These are phyloP conservation scores for Fomitopsis schrenkii DNA, from an alignment of 1,284 basidiomycete species.

Conservation along the genomic window DNA sequence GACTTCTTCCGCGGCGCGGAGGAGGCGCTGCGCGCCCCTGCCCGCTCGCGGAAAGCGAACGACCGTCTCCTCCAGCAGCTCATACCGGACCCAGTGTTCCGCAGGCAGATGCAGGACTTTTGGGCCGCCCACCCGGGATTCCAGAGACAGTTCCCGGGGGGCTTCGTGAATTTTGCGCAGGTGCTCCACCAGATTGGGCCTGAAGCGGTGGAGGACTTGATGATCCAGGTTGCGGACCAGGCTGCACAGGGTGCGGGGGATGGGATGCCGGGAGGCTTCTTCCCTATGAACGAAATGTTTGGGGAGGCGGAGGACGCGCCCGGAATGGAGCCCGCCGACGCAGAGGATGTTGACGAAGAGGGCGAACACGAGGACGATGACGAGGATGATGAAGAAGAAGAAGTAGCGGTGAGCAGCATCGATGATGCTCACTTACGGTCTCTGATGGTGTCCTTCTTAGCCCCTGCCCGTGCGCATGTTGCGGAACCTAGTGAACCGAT, in stretches of 20 bases:
- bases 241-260: conserved; percentile 21
- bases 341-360: conserved; percentile 14
- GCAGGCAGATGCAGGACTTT: conserved; percentile 55
- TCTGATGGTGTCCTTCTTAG: conserved; percentile 18
- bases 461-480: conserved; percentile 59
- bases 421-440: neutral
- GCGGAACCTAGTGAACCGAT: conserved; percentile 53
- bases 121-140: conserved; percentile 50
- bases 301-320: conserved; percentile 15
- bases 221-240: conserved; percentile 39
- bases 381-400: conserved; percentile 33
- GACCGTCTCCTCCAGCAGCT: conserved; percentile 49
- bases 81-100: conserved; percentile 52
- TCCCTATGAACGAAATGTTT: conserved; percentile 23
- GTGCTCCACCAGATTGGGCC: conserved; percentile 52
- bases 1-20: conserved; percentile 68
- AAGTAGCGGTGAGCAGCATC: conserved; percentile 41
- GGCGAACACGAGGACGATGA: conserved; percentile 25
- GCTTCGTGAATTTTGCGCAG: conserved; percentile 60
- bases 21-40: conserved; percentile 38
- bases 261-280: neutral
- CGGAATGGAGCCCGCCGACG: neutral
- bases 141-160: conserved; percentile 56
- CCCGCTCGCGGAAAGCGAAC: conserved; percentile 34
- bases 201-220: conserved; percentile 51